These are phyloP conservation scores for Wolfiporia cocos DNA, from an alignment of 1,284 basidiomycete species.

Conservation along the genomic window DNA sequence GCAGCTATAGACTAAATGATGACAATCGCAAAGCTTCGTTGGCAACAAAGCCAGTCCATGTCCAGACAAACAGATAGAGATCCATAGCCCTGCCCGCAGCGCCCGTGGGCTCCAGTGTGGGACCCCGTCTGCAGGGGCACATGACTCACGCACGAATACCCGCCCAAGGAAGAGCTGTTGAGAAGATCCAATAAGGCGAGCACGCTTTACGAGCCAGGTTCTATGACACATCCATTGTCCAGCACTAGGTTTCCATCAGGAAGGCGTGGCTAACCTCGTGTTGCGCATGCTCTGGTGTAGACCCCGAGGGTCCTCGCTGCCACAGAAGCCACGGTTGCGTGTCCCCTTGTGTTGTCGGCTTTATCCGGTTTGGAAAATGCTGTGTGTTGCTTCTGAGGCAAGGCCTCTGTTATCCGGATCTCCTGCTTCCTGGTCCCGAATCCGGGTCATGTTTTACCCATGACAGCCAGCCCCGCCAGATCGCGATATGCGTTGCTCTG, in stretches of 20 bases:
- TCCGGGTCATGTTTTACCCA: too few species aligned
- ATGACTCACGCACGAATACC: conserved; percentile 1
- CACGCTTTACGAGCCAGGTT: too few species aligned
- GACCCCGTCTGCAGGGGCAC: conserved; percentile 2
- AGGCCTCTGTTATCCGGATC: too few species aligned
- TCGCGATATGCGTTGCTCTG: too few species aligned
- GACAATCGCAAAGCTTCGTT: not conserved
- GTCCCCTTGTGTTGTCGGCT: too few species aligned
- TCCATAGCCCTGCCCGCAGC: not conserved
- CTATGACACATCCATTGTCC: not conserved
- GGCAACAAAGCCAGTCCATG: not conserved
- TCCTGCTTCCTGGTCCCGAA: too few species aligned
- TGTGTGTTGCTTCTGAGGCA: too few species aligned
- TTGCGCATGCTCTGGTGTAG: conserved; percentile 3
- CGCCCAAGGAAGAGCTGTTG: too few species aligned
- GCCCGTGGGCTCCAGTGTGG: not conserved
- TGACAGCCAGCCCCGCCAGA: too few species aligned
- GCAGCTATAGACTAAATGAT: not conserved
- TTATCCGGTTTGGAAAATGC: too few species aligned
- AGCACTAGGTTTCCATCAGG: conserved; percentile 3
- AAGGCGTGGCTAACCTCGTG: conserved; percentile 8
- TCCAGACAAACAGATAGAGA: not conserved
- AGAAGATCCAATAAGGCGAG: too few species aligned
- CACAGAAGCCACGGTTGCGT: not conserved
- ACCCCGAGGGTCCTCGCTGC: not conserved